Evolutionary conservation across 495 filamentous ascomycete species (phyloP), one percentile per base, ranked within the genome.

Genomic region (Daldinia vernicosa): DNA sequence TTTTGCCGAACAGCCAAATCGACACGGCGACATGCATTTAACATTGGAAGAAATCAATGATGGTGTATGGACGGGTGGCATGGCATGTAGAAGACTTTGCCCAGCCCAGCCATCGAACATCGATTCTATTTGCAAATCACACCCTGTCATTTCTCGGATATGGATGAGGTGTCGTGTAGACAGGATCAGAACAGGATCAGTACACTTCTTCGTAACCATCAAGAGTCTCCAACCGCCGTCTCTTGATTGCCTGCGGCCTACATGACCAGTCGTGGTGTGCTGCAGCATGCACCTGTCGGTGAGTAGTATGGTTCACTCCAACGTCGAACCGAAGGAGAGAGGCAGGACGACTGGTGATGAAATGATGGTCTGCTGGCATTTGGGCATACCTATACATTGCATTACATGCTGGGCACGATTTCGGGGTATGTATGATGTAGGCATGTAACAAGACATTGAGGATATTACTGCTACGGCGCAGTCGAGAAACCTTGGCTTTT

Each of bases 201-300:
- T 28, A 27, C 27, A n/a, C 15, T 53, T 53, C 50, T 53, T 53
- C 50, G 50, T 53, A 30, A 28, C 14, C 14, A 24, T 24, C 3
- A 40, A 15, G 26, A 35, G 22, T 47, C 47, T 66, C 62, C 40
- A 53, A 62, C 52, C n/a, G 51, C 55, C 57, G 22, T 28, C 32
- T 47, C 43, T 62, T 47, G 67, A 50, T 63, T 56, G 54, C 66
- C 65, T 69, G 61, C 37, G 55, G 65, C 40, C 43, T 68, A 50
- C 43, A 69, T 66, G 70, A 58, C 70, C 52, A 33, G 65, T 72
- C 61, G 40, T 73, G 70, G 70, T 73, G 70, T 73, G 70, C 70
- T 58, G 66, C 70, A 64, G 70, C 37, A 52, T 69, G 70, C 70
- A 69, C 63, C 56, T 66, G 66, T 69, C 70, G 70, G 70, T 73